Base-by-base conservation (phyloP, 257 asterid genomes). In the Scutellaria barbata region DNA sequence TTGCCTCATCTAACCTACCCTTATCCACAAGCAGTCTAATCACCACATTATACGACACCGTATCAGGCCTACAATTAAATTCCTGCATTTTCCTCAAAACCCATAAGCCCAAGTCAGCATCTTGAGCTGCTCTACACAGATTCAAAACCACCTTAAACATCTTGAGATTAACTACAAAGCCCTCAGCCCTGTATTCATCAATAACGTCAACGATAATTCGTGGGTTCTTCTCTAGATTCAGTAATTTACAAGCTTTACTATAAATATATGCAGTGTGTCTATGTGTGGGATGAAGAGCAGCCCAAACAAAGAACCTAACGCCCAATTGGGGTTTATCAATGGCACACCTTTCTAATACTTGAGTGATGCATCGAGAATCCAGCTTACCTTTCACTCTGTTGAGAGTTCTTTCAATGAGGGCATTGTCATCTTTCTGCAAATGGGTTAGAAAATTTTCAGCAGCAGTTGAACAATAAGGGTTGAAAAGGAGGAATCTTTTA, bases 241-340 rank as follows among this genome's bases (percentile, higher is more conserved):
- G 81, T 52, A 86, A 66, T 52, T 87, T 77, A 75, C 89, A 85
- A 61, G 94, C 98, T 83, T 82, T 83, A 33, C 35, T 56, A 51
- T 82, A 93, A 85, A 81, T 85, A 59, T 81, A 76, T 6, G 85
- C 63, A 13, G 86, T 75, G 76, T 81, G 97, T 41, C 92, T 78
- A 53, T 87, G 89, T 8, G 75, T 75, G 58, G 90, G 86, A 47
- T 90, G 94, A 70, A 90, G 72, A 10, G 86, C 97, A 51, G 98
- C 94, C 98, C 98, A 93, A 25, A 93, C 80, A 66, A 93, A 93
- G 87, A 93, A 93, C 35, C 98, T 72, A 16, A 86, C 78, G 17
- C 95, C 95, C 77, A 82, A 73, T 78, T 84, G 86, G 55, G 87
- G 94, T 45, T 87, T 86, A 54, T 85, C 85, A 33, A 63, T 54